Conservation (phyloP, 2,329 filamentous ascomycete genomes). For the Dactylellina cionopaga region DNA sequence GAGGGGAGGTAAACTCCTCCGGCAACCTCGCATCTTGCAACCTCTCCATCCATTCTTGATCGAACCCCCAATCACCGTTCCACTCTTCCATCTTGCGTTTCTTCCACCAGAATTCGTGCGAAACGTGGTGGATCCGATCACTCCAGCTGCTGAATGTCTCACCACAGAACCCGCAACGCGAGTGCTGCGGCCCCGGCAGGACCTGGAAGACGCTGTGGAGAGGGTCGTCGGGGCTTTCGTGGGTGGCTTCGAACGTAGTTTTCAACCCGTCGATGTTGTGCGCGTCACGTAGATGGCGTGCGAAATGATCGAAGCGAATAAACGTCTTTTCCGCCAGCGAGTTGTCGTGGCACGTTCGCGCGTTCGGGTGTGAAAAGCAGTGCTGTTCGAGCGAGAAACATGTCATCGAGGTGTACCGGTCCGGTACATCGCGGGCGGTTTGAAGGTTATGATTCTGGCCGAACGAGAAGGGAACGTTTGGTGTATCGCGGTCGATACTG, state of each 20-base stretch:
- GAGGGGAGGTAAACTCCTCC: slow-evolving; percentile 11
- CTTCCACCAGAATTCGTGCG: slow-evolving; percentile 52
- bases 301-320: slow-evolving; percentile 49
- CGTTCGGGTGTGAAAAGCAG: slow-evolving; percentile 35
- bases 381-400: slow-evolving; percentile 42
- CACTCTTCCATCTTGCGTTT: slow-evolving; percentile 47
- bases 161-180: slow-evolving; percentile 49
- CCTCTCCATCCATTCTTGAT: slow-evolving; percentile 43
- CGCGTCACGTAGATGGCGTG: slow-evolving; percentile 38
- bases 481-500: slow-evolving; percentile 28
- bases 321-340: slow-evolving; percentile 46
- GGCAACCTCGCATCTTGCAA: slow-evolving; percentile 47
- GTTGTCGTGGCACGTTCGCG: slow-evolving; percentile 41
- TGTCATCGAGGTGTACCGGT: slow-evolving; percentile 31
- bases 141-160: slow-evolving; percentile 44
- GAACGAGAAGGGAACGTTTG: slow-evolving; percentile 40
- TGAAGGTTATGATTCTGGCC: slow-evolving; percentile 18
- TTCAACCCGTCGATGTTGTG: slow-evolving; percentile 44
- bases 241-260: slow-evolving; percentile 25
- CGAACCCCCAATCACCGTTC: slow-evolving; percentile 51
- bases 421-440: slow-evolving; percentile 20
- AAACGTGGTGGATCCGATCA: slow-evolving; percentile 44
- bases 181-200: slow-evolving; percentile 31
- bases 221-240: slow-evolving; percentile 20
- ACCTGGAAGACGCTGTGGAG: slow-evolving; percentile 27